These are phyloP conservation scores for Vitis hybrid DNA, from an alignment of 177 flowering plant genomes.

Conservation along the genomic window DNA sequence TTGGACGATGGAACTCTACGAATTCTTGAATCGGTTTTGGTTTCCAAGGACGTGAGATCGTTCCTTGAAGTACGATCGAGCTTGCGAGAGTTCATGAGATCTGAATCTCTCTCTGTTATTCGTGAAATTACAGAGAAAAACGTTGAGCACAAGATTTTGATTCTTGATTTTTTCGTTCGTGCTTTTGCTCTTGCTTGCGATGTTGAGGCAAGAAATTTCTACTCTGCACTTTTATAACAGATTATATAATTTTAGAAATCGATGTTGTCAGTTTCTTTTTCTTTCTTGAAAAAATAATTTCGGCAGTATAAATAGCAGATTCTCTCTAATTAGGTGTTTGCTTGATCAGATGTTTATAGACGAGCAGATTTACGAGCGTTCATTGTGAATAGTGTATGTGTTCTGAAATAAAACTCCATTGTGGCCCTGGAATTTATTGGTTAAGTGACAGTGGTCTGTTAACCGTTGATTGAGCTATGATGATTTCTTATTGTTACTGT, in stretches of 20 bases:
- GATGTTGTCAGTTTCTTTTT: not conserved
- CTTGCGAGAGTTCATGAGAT: constrained; percentile 44
- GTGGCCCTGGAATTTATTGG: too few species aligned
- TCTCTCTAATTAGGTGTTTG: too few species aligned
- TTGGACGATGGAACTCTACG: constrained; percentile 50
- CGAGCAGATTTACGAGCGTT: too few species aligned
- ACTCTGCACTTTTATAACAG: not conserved
- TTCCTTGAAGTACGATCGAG: constrained; percentile 29
- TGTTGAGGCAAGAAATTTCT: constrained; percentile 42
- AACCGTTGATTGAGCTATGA: too few species aligned
- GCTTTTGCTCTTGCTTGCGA: constrained; percentile 75
- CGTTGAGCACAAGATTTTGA: constrained; percentile 49
- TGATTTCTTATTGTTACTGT: too few species aligned
- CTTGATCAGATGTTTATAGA: too few species aligned
- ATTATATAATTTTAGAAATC: not conserved
- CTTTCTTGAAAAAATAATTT: not conserved
- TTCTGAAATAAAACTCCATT: too few species aligned
- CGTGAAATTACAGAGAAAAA: constrained; percentile 42
- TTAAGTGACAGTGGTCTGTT: too few species aligned
- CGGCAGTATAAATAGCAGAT: too few species aligned
- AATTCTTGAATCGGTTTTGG: constrained; percentile 50
- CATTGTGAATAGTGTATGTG: too few species aligned
- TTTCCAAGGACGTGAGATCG: constrained; percentile 51
- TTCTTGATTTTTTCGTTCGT: constrained; percentile 62
- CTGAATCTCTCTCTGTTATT: constrained; percentile 37